These are phyloP conservation scores for Pleodorina starrii DNA, from an alignment of 139 green algal genomes.

Conservation along the genomic window DNA sequence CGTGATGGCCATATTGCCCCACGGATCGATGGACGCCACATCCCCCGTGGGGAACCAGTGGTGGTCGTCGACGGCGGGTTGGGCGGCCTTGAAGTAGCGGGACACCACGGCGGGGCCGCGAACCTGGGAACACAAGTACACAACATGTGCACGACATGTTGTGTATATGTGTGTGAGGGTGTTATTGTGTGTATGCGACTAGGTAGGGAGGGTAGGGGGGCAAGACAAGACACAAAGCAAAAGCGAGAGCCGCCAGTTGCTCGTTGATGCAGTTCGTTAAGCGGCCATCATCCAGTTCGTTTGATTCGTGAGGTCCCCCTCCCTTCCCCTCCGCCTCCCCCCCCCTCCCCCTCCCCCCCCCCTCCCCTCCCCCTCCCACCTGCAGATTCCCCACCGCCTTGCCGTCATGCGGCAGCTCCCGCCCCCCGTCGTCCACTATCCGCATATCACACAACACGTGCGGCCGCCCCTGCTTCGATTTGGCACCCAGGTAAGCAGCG, in stretches of 20 bases:
- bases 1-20: slow-evolving; percentile 80
- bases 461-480: slow-evolving; percentile 74
- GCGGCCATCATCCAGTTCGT: too few relatives aligned
- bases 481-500: slow-evolving; percentile 28
- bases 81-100: slow-evolving; percentile 70
- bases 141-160: too few relatives aligned
- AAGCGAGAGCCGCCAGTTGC: too few relatives aligned
- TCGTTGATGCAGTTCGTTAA: too few relatives aligned
- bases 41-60: slow-evolving; percentile 85
- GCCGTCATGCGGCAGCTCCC: slow-evolving; percentile 69
- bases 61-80: slow-evolving; percentile 52
- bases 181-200: too few relatives aligned
- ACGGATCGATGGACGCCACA: slow-evolving; percentile 80
- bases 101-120: slow-evolving; percentile 70
- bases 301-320: not conserved
- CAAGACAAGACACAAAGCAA: too few relatives aligned
- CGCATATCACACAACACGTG: slow-evolving; percentile 76
- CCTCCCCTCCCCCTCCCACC: slow-evolving; percentile 21
- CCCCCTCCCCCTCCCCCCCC: slow-evolving; percentile 19
- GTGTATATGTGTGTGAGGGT: too few relatives aligned
- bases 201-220: too few relatives aligned
- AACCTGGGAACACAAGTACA: too few relatives aligned
- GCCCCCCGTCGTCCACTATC: slow-evolving; percentile 73
- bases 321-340: too few relatives aligned
- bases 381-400: slow-evolving; percentile 79